These are phyloP conservation scores for Phytophthora podocarpi DNA, from an alignment of 352 stramenopile species.

Conservation along the genomic window DNA sequence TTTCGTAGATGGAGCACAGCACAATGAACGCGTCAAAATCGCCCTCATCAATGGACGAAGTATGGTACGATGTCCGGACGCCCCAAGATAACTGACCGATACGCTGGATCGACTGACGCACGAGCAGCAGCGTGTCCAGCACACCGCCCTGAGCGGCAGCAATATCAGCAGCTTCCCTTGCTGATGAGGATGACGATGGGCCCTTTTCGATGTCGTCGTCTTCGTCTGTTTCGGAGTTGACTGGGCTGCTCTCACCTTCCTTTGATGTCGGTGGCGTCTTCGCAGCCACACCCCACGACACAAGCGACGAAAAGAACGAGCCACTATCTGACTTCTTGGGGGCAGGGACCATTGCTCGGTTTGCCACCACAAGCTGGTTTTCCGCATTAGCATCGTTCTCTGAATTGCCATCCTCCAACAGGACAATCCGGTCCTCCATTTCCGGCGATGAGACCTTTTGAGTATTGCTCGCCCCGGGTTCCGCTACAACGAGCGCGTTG, in stretches of 20 bases:
- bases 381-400: slow-evolving; percentile 43
- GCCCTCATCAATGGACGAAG: slow-evolving; percentile 81
- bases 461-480: slow-evolving; percentile 3
- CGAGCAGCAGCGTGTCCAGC: slow-evolving; percentile 76
- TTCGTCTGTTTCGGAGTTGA: slow-evolving; percentile 79
- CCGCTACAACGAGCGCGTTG: slow-evolving; percentile 43
- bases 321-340: slow-evolving; percentile 34
- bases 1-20: slow-evolving; percentile 86
- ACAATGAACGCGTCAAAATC: slow-evolving; percentile 87
- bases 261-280: slow-evolving; percentile 49
- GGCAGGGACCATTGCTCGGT: slow-evolving; percentile 28
- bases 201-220: slow-evolving; percentile 74
- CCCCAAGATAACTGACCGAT: slow-evolving; percentile 86
- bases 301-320: slow-evolving; percentile 51
- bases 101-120: slow-evolving; percentile 86
- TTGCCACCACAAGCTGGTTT: slow-evolving; percentile 52
- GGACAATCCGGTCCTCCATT: slow-evolving; percentile 32
- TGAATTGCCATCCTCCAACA: slow-evolving; percentile 42
- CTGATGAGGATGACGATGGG: slow-evolving; percentile 60
- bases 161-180: slow-evolving; percentile 59
- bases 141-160: slow-evolving; percentile 62
- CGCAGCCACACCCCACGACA: slow-evolving; percentile 66
- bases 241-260: slow-evolving; percentile 45
- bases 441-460: slow-evolving; percentile 24
- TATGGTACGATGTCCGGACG: slow-evolving; percentile 84